These are phyloP conservation scores for Lachancea nothofagi DNA, from an alignment of 805 yeast genomes.

Conservation along the genomic window DNA sequence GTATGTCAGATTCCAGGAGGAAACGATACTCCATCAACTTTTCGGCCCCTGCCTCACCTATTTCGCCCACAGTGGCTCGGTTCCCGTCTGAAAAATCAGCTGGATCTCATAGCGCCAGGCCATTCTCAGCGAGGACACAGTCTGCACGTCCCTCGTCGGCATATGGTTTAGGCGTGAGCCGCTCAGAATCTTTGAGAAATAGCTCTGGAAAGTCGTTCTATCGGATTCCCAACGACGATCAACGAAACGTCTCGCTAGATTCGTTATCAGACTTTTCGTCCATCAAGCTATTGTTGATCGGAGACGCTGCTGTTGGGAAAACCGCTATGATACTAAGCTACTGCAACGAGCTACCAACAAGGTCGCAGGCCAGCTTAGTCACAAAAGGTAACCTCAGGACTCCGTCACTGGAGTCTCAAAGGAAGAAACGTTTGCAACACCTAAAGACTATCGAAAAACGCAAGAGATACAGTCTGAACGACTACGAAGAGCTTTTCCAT, in stretches of 20 bases:
- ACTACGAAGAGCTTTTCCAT: constrained; percentile 30
- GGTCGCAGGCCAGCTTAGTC: constrained; percentile 8
- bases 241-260: constrained; percentile 10
- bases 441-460: constrained; percentile 18
- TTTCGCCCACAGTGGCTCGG: constrained; percentile 6
- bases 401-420: constrained; percentile 3
- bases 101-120: constrained; percentile 3
- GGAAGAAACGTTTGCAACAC: constrained; percentile 7
- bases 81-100: constrained; percentile 2
- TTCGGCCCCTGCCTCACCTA: constrained; percentile 14
- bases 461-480: constrained; percentile 32
- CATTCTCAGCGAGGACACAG: constrained; percentile 2
- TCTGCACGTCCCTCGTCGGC: constrained; percentile 7
- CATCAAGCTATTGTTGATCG: constrained; percentile 38
- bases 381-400: constrained; percentile 4
- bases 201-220: constrained; percentile 7
- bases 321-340: constrained; percentile 42
- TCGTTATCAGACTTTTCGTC: constrained; percentile 18
- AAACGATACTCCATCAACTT: constrained; percentile 13
- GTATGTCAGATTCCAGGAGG: constrained; percentile 6
- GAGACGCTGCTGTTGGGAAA: constrained; percentile 46
- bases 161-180: constrained; percentile 1
- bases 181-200: neutral
- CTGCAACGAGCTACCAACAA: constrained; percentile 34
- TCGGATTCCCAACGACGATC: constrained; percentile 9